phyloP scores from a whole-genome alignment of 2,329 filamentous ascomycete genomes.

The Arachnopeziza araneosa region DNA sequence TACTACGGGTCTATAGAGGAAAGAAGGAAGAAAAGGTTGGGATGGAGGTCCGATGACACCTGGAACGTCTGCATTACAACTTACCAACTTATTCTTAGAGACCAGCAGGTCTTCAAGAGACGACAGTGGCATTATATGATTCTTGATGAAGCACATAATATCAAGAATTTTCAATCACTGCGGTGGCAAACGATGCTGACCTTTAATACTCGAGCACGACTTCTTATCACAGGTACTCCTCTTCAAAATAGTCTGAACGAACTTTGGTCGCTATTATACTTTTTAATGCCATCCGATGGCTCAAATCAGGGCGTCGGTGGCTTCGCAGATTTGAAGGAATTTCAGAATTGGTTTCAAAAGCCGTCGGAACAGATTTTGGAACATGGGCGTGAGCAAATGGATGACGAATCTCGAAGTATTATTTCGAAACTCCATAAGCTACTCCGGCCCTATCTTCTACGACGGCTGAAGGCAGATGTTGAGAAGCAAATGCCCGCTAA shows the following conservation, averaged over 20 bases:
- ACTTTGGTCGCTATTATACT: slow-evolving; percentile 94
- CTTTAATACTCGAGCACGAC: slow-evolving; percentile 82
- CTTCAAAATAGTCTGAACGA: slow-evolving; percentile 96
- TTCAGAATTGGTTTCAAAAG: slow-evolving; percentile 92
- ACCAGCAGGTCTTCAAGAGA: slow-evolving; percentile 88
- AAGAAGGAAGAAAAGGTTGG: slow-evolving; percentile 80
- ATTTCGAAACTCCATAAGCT: slow-evolving; percentile 93
- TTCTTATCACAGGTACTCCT: slow-evolving; percentile 89
- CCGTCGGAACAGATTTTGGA: slow-evolving; percentile 95
- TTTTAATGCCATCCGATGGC: slow-evolving; percentile 83
- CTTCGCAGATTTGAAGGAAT: slow-evolving; percentile 92
- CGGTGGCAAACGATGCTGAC: slow-evolving; percentile 93
- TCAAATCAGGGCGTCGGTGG: slow-evolving; percentile 72
- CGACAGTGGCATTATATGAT: slow-evolving; percentile 97
- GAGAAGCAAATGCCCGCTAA: slow-evolving; percentile 99
- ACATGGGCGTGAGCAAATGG: slow-evolving; percentile 87
- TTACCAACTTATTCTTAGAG: slow-evolving; percentile 92
- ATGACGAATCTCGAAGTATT: slow-evolving; percentile 86
- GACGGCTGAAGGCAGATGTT: slow-evolving; percentile 89
- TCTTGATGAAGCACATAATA: slow-evolving; percentile 96
- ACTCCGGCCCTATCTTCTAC: slow-evolving; percentile 82
- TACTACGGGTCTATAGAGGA: slow-evolving; percentile 96
- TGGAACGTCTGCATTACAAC: slow-evolving; percentile 99
- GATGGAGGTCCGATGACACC: slow-evolving; percentile 87
- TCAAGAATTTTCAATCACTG: slow-evolving; percentile 98